Evolutionary conservation across 148 eudicot species (phyloP), one percentile per base, ranked within the genome.

Genomic region (Vaccinium vitisidaea): DNA sequence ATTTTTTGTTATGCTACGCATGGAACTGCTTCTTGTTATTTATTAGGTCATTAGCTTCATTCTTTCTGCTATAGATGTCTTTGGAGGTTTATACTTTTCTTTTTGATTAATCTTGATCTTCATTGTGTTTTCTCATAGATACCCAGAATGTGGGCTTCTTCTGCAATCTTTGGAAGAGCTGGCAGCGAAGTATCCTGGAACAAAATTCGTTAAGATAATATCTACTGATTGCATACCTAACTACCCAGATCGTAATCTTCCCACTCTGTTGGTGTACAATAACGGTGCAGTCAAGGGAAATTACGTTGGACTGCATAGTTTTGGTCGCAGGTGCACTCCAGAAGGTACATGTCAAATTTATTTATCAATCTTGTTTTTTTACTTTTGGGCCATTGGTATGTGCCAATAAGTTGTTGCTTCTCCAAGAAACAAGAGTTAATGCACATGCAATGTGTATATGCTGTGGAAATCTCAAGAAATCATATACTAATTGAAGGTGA

Each of bases 161-260:
- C 83, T 95, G 92, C 88, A 84, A 75, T 92, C 94, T 82, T 87
- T 95, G 89, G 98, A 95, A 83, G 95, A 92, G 83, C 87, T 94
- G 74, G 90, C 98, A 21, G 90, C 85, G 85, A 93, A 88, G 88
- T 96, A 94, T 79, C 92, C 98, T 3, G 95, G 93, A 59, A 96
- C 99, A 43, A 96, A 96, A 63, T 94, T 96, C 90, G 99, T 96
- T 30, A 96, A 94, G 85, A 96, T 96, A 30, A 90, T 96, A 85
- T 96, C 99, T 56, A 96, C 99, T 7, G 99, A 96, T 49, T 96
- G 99, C 88, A 96, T 96, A 75, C 99, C 99, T 43, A 96, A 96
- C 80, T 96, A 94, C 84, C 99, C 99, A 0, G 99, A 96, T 91
- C 85, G 88, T 77, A 96, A 96, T 92, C 94, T 96, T 79, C 99